Conservation (phyloP, 1,284 basidiomycete species). For the Ustilago nuda region DNA sequence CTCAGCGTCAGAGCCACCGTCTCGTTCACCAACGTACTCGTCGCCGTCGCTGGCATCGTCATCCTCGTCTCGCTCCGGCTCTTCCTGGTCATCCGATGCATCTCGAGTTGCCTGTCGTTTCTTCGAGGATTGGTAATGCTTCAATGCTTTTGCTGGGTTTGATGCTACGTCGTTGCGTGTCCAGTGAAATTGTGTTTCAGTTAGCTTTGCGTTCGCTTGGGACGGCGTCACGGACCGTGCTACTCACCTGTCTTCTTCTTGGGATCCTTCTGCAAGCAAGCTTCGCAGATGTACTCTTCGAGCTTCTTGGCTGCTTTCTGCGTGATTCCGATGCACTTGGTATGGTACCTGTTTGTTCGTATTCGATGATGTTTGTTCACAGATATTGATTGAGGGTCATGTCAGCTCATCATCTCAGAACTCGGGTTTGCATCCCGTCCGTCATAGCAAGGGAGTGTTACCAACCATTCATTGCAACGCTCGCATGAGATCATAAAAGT, state of each 20-base stretch:
- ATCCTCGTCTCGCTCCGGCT: constrained; percentile 16
- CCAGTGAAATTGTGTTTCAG: background rate
- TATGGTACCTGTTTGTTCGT: constrained; percentile 57
- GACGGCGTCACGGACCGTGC: background rate
- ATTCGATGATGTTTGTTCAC: background rate
- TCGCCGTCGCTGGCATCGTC: constrained; percentile 28
- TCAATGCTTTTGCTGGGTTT: constrained; percentile 23
- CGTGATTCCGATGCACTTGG: constrained; percentile 61
- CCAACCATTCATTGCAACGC: constrained; percentile 65
- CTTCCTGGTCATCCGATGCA: constrained; percentile 7
- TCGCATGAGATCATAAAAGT: constrained; percentile 66
- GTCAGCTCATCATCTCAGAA: constrained; percentile 19
- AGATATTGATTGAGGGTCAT: background rate
- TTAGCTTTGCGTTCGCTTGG: background rate
- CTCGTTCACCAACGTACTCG: constrained; percentile 23
- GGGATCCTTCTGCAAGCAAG: constrained; percentile 32
- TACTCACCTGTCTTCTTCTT: constrained; percentile 45
- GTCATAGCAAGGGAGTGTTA: constrained; percentile 8
- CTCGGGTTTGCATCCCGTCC: background rate
- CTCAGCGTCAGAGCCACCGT: constrained; percentile 25
- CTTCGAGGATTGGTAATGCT: constrained; percentile 27
- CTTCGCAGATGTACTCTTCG: constrained; percentile 58
- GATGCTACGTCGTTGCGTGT: background rate
- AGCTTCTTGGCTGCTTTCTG: constrained; percentile 60
- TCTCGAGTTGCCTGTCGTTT: constrained; percentile 14